Evolutionary conservation across 768 basidiomycete species (phyloP), one percentile per base, ranked within the genome.

Genomic region (Kondoa subrosea): DNA sequence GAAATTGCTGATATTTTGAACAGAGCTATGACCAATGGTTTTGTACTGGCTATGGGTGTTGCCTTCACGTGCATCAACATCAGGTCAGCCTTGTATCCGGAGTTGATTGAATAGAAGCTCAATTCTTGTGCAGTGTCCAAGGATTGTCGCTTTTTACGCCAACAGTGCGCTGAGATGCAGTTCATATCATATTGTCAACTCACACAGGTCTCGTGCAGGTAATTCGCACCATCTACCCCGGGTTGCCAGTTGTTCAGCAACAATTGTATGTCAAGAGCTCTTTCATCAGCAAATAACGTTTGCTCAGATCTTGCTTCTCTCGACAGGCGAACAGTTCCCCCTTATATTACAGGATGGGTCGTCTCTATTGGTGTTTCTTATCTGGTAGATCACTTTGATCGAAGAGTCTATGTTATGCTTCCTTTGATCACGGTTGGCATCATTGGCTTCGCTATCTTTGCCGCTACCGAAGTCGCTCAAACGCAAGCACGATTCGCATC

Each of bases 61-160:
- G 67, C 40, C 25, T 50, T 69, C 60, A 34, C 58, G 27, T 57
- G 57, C 30, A 34, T 67, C 15, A 67, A 60, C 50, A 40, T 63
- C 32, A 26, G 16, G 21, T 64, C 4, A 32, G 32, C 1, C 1
- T 3, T 25, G 15, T 34, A 15, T 1, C 62, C 26, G 14, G 16
- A 17, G 2, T 1, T 40, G n/a, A 21, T 50, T 25, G 34, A 40
- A 64, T 8, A 21, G 8, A 8, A 21, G 21, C 40, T 50, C 8
- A 50, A 30, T 26, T 34, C 17, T 34, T 33, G 31, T 2, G 62
- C 40, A 50, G 40, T 50, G 2, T n/a, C n/a, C 68, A 69, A 32
- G 66, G 57, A 25, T 57, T 66, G 17, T 68, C 68, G 3, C 66
- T 70, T 21, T 67, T 70, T 66, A 21, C 33, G 15, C 69, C 69